Percentiles rank a stretch among this genome's conserved stretches.
phyloP scores from a whole-genome alignment of 768 basidiomycete species.

The Roridomyces roridus region DNA sequence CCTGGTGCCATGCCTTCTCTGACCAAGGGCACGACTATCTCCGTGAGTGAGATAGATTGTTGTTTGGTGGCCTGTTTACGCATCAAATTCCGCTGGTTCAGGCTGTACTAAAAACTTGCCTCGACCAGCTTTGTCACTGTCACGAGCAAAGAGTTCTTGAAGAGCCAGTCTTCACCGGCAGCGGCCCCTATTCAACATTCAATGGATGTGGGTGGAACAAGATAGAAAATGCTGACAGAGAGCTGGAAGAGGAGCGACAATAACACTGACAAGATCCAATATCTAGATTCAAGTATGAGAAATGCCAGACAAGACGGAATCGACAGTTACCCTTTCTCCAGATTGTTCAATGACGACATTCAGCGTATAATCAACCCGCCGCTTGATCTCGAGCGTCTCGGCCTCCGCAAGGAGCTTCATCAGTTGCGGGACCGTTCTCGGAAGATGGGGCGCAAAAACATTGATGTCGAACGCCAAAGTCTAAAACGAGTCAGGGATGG shows the following conservation, averaged over 20 bases:
- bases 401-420: conserved; percentile 75
- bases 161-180: conserved; percentile 71
- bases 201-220: conserved; percentile 4
- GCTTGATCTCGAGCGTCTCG: conserved; percentile 79
- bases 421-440: conserved; percentile 64
- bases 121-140: conserved; percentile 74
- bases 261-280: conserved; percentile 63
- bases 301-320: no score
- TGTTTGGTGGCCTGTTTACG: conserved; percentile 65
- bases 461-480: conserved; percentile 66
- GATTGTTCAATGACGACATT: conserved; percentile 71
- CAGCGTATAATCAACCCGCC: conserved; percentile 70
- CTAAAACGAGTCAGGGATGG: conserved; percentile 42
- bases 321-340: conserved; percentile 47
- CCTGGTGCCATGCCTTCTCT: conserved; percentile 65
- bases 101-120: conserved; percentile 44
- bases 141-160: conserved; percentile 73
- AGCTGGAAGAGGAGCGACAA: conserved; percentile 68
- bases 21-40: conserved; percentile 68
- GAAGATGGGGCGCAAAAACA: conserved; percentile 74
- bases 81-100: neutral
- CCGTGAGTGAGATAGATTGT: conserved; percentile 58
- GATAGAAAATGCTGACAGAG: conserved; percentile 61
- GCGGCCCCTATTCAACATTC: conserved; percentile 58
- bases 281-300: conserved; percentile 66